These are phyloP conservation scores for Fomitopsis serialis DNA, from an alignment of 768 basidiomycete genomes.

Conservation along the genomic window DNA sequence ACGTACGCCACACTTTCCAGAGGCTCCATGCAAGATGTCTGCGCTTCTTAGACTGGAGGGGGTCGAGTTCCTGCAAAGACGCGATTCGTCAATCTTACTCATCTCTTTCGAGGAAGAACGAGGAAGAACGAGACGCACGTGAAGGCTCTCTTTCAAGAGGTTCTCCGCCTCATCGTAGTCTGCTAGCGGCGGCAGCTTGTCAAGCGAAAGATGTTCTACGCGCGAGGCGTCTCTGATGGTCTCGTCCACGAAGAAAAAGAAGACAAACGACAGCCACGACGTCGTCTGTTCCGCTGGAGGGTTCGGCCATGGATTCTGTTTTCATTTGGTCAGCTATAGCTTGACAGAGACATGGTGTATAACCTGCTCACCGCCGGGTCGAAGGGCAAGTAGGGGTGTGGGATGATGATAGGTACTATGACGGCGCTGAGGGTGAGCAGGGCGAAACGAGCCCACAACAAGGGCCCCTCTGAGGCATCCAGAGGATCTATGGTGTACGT, in stretches of 20 bases:
- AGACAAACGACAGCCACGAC: conserved; percentile 24
- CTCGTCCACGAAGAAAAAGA: conserved; percentile 49
- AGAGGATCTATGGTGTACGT: conserved; percentile 44
- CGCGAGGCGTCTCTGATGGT: conserved; percentile 38
- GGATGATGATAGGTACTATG: conserved; percentile 48
- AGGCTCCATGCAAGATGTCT: conserved; percentile 32
- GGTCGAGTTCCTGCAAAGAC: conserved; percentile 28
- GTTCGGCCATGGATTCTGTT: conserved; percentile 16
- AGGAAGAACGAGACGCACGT: conserved; percentile 12
- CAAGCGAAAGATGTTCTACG: conserved; percentile 36
- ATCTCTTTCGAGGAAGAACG: background rate
- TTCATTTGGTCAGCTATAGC: background rate
- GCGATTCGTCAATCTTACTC: conserved; percentile 1
- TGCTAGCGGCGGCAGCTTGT: conserved; percentile 41
- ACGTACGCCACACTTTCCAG: conserved; percentile 16
- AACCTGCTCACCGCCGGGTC: conserved; percentile 38
- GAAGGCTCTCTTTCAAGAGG: conserved; percentile 27
- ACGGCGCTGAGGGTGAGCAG: conserved; percentile 39
- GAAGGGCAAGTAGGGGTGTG: conserved; percentile 51
- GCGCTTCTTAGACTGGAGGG: conserved; percentile 22
- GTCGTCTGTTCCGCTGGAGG: conserved; percentile 29
- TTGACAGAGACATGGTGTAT: background rate
- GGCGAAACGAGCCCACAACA: conserved; percentile 49
- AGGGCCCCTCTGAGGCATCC: conserved; percentile 40
- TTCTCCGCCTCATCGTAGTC: conserved; percentile 37